Percentiles rank a stretch among this genome's conserved stretches.
Evolutionary conservation across 108 stramenopile species (phyloP).

Genomic region (Schizochytrium sp.): DNA sequence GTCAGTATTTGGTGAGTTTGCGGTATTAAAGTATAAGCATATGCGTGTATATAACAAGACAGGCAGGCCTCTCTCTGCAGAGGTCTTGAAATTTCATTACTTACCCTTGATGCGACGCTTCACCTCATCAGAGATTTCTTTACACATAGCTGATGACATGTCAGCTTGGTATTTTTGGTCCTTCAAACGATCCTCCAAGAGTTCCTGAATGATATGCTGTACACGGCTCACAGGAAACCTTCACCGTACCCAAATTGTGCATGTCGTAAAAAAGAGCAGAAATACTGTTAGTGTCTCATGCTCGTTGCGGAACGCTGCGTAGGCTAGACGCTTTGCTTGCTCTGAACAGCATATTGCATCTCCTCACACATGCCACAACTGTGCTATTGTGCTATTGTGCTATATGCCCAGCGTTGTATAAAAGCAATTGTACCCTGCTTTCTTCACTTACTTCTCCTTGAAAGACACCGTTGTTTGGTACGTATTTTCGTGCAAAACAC

Average conservation of each 20-base stretch:
- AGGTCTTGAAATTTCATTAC: background rate
- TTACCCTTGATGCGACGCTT: slow-evolving; percentile 54
- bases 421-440: background rate
- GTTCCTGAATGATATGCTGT: slow-evolving; percentile 16
- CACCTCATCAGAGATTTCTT: slow-evolving; percentile 47
- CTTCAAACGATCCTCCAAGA: slow-evolving; percentile 14
- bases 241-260: background rate
- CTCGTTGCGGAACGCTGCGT: background rate
- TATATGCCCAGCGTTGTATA: too few relatives aligned
- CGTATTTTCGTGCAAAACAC: slow-evolving; percentile 43
- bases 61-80: too few relatives aligned
- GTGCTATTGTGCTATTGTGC: too few relatives aligned
- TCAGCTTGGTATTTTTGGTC: slow-evolving; percentile 53
- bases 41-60: too few relatives aligned
- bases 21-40: too few relatives aligned
- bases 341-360: background rate
- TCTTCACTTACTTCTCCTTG: slow-evolving; percentile 51
- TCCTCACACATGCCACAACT: too few relatives aligned
- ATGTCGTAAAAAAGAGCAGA: background rate
- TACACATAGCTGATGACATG: background rate
- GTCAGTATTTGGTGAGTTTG: too few relatives aligned
- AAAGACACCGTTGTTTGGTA: slow-evolving; percentile 45
- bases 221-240: slow-evolving; percentile 55
- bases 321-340: background rate
- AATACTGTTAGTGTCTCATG: background rate